A percentile compares a stretch with the other conserved stretches of the same genome.
Evolutionary conservation across 2,329 filamentous ascomycete species (phyloP).

Genomic region (Herpotrichia juniperi): DNA sequence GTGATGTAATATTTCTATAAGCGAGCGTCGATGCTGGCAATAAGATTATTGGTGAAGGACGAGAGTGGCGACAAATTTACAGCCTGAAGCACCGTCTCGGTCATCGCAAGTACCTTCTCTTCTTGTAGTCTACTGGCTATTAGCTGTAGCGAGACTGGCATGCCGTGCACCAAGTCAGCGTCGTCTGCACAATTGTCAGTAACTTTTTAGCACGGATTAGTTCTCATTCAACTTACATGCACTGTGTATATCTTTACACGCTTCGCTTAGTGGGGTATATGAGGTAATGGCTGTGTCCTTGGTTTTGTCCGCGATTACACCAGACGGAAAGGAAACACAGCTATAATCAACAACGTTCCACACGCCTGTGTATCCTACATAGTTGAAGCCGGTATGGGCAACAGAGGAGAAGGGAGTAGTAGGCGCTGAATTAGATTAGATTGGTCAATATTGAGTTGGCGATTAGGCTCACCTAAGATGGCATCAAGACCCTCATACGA

Average conservation of each 20-base stretch:
- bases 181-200: conserved; percentile 36
- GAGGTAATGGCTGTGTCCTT: conserved; percentile 38
- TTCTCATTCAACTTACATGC: conserved; percentile 44
- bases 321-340: conserved; percentile 52
- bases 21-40: conserved; percentile 8
- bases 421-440: conserved; percentile 34
- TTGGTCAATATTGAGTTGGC: background rate
- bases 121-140: conserved; percentile 49
- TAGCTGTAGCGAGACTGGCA: conserved; percentile 52
- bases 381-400: conserved; percentile 51
- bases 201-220: background rate
- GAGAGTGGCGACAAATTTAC: conserved; percentile 13
- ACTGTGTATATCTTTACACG: conserved; percentile 47
- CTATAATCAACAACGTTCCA: conserved; percentile 57
- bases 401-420: conserved; percentile 53
- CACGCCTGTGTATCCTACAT: conserved; percentile 55
- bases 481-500: conserved; percentile 50
- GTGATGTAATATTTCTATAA: conserved; percentile 7
- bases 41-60: background rate
- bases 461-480: conserved; percentile 44
- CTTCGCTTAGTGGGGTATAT: conserved; percentile 39
- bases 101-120: conserved; percentile 51
- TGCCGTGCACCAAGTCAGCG: conserved; percentile 47
- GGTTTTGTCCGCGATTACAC: conserved; percentile 46
- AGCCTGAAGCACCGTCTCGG: conserved; percentile 40